phyloP scores from a whole-genome alignment of 331 rosid species.

The Rhamnella rubrinervis region DNA sequence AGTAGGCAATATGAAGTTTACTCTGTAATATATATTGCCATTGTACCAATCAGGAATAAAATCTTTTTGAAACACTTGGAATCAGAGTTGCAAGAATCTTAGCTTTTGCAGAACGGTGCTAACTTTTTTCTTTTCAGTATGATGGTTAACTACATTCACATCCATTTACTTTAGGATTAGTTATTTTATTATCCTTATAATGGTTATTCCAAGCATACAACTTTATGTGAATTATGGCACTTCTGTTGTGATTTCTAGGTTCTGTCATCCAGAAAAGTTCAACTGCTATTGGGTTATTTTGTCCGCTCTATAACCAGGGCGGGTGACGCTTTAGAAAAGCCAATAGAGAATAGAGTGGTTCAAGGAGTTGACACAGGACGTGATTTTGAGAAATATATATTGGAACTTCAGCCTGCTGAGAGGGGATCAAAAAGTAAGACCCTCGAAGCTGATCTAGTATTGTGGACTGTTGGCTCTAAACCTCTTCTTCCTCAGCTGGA shows the following conservation, averaged over 20 bases:
- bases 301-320: constrained; percentile 62
- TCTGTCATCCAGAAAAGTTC: constrained; percentile 76
- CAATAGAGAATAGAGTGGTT: constrained; percentile 23
- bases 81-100: too few relatives aligned
- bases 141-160: too few relatives aligned
- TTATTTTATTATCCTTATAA: neutral
- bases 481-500: constrained; percentile 73
- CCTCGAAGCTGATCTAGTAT: constrained; percentile 76
- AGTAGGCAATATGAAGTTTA: too few relatives aligned
- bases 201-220: constrained; percentile 4
- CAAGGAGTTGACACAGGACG: constrained; percentile 28
- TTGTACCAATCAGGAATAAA: neutral
- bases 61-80: neutral
- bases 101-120: too few relatives aligned
- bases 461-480: constrained; percentile 96
- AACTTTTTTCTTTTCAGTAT: too few relatives aligned
- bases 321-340: constrained; percentile 36
- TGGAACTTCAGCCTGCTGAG: constrained; percentile 84
- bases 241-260: constrained; percentile 47
- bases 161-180: too few relatives aligned
- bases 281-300: constrained; percentile 80
- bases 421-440: constrained; percentile 61
- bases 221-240: constrained; percentile 2
- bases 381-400: constrained; percentile 49
- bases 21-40: too few relatives aligned